phyloP scores from a whole-genome alignment of 73 alveolate genomes.

The Breviolum minutum region DNA sequence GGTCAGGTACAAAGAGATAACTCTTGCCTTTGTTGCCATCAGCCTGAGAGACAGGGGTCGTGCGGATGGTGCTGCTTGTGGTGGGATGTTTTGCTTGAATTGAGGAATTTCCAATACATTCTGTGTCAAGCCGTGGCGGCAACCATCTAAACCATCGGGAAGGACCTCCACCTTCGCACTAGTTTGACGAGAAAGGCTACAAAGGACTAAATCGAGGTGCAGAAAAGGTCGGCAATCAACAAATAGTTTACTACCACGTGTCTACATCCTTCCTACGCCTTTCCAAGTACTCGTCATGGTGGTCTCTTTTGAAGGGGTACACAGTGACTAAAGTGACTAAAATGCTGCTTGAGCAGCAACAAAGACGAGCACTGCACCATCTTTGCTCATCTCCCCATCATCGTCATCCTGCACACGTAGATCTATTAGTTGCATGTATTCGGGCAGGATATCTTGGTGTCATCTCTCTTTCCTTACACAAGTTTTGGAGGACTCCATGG shows the following conservation, averaged over 20 bases:
- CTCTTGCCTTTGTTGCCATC: constrained; percentile 41
- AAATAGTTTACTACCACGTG: no score
- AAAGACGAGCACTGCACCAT: constrained; percentile 89
- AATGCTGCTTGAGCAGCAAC: neutral
- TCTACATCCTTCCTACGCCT: no score
- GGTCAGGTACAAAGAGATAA: constrained; percentile 37
- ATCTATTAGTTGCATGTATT: neutral
- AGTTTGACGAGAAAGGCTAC: no score
- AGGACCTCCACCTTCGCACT: neutral
- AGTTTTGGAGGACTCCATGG: no score
- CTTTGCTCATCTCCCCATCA: constrained; percentile 22
- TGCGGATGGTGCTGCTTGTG: neutral
- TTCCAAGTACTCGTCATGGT: no score
- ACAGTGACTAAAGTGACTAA: neutral
- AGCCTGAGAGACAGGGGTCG: neutral
- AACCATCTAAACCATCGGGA: neutral
- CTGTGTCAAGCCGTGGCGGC: neutral
- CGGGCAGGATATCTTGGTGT: no score
- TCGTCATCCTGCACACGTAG: constrained; percentile 1
- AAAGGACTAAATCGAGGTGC: neutral
- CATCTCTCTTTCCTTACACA: no score
- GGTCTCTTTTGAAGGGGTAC: neutral
- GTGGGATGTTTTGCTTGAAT: neutral
- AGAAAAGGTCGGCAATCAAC: neutral
- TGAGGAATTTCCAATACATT: neutral